phyloP scores from a whole-genome alignment of 176 grass and related monocot species.

The bread wheat (Triticum aestivum) region IWGSC_CS_RefSeq_v2.1 NC_057803.1:565888386-565888885 shows the following conservation, averaged over 20 bases:
- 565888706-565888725: slow-evolving; percentile 53
- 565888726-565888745: slow-evolving; percentile 12
- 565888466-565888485: neutral
- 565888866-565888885: slow-evolving; percentile 10
- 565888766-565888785: neutral
- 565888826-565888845: slow-evolving; percentile 34
- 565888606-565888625: neutral
- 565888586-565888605: slow-evolving; percentile 20
- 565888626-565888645: slow-evolving; percentile 27
- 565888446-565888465: neutral
- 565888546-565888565: too few relatives aligned
- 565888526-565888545: neutral
- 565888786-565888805: neutral
- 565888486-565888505: neutral
- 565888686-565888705: slow-evolving; percentile 70
- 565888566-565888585: neutral
- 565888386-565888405: too few relatives aligned
- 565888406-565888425: too few relatives aligned
- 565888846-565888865: slow-evolving; percentile 36
- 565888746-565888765: neutral
- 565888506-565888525: neutral
- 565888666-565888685: slow-evolving; percentile 61
- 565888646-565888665: slow-evolving; percentile 39
- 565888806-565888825: neutral
- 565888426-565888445: neutral